Evolutionary conservation across 2,329 filamentous ascomycete species (phyloP).

Genomic region (Colletotrichum liriopes): DNA sequence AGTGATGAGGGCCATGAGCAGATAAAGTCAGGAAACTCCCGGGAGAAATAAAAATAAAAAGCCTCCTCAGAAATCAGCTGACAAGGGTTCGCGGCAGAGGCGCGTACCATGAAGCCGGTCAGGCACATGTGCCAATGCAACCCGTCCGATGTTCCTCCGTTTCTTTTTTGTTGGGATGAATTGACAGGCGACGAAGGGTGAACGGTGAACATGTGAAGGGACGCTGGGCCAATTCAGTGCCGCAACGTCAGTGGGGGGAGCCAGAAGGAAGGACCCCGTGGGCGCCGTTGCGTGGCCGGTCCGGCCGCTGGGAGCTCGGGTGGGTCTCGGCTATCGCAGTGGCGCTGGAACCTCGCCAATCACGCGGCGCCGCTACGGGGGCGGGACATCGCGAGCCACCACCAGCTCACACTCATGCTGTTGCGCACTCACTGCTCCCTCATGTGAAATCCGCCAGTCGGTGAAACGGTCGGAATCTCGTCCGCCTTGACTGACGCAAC

Average conservation of each 20-base stretch:
- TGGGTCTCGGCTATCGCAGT: slow-evolving; percentile 42
- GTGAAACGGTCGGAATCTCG: slow-evolving; percentile 29
- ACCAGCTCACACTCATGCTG: slow-evolving; percentile 8
- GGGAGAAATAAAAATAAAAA: not conserved
- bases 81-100: slow-evolving; percentile 20
- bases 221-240: not conserved
- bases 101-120: slow-evolving; percentile 5
- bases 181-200: not conserved
- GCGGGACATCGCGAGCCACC: slow-evolving; percentile 35
- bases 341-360: slow-evolving; percentile 43
- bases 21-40: not conserved
- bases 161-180: slow-evolving; percentile 36
- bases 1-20: not conserved
- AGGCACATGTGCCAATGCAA: slow-evolving; percentile 34
- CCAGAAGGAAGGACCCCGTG: slow-evolving; percentile 17
- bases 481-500: slow-evolving; percentile 21
- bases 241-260: slow-evolving; percentile 6
- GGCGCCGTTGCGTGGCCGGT: slow-evolving; percentile 34
- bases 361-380: slow-evolving; percentile 38
- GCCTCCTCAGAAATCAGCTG: not conserved
- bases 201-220: slow-evolving; percentile 28
- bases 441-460: slow-evolving; percentile 41
- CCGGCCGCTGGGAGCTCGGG: slow-evolving; percentile 37
- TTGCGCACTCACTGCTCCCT: slow-evolving; percentile 12
- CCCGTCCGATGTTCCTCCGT: slow-evolving; percentile 21